Base-by-base conservation (phyloP, 2,329 filamentous ascomycete genomes). In the Trichoderma citrinoviride region DNA sequence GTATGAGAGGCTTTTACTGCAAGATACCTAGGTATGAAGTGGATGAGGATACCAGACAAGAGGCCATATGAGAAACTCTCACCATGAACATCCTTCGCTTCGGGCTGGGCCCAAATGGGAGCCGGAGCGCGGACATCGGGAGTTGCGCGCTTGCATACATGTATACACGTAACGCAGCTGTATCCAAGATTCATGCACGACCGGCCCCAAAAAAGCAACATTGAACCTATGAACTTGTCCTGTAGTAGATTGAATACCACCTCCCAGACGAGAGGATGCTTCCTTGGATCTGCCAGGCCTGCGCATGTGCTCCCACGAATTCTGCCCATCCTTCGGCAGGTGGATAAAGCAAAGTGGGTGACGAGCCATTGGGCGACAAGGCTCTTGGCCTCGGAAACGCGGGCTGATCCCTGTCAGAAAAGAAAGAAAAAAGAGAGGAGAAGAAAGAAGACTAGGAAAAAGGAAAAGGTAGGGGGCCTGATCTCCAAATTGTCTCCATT, bases 271-370 rank as follows among this genome's bases (percentile, higher is more conserved):
- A n/a, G n/a, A n/a, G n/a, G n/a, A n/a, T n/a, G n/a, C n/a, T n/a
- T 15, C 23, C 49, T 52, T 64, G 61, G 61, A 66, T 64, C 54
- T 66, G 65, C 60, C 65, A 37, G n/a, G 33, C 27, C 27, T 64
- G 61, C 44, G 61, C 50, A 49, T 56, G 52, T 64, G 61, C 50
- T 56, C 40, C 41, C 44, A 19, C 53, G 29, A 50, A 23, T 40
- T 53, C 57, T 61, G 29, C 50, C 53, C 27, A 64, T 53, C 64
- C 58, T 58, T 56, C 52, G 64, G 64, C 63, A 60, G 60, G 47
- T 47, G 27, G 63, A 54, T 37, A 4, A 7, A 12, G 3, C 14
- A n/a, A 37, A 29, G 53, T 60, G 63, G 54, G 46, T 65, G 62
- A 15, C 41, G 17, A 27, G 54, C 62, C 40, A 58, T 58, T 58